Conservation (phyloP, 768 basidiomycete species). For the Agrocybe praecox region DNA sequence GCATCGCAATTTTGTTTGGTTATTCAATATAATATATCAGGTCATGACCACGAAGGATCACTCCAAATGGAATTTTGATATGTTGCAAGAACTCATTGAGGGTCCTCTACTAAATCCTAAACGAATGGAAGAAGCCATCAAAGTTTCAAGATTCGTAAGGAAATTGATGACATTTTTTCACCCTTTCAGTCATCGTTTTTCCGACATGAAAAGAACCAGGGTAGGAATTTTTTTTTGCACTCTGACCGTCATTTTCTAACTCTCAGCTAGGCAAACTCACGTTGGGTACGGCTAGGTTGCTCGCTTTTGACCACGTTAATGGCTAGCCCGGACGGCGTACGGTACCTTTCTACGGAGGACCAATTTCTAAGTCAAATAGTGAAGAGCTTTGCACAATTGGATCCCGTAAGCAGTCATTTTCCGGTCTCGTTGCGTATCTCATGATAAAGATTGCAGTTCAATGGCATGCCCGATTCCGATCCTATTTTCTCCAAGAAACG, state of each 20-base stretch:
- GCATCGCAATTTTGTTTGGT: background rate
- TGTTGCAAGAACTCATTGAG: constrained; percentile 85
- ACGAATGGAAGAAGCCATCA: constrained; percentile 93
- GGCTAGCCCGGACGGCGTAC: constrained; percentile 78
- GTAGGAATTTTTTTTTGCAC: constrained; percentile 33
- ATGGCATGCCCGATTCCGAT: constrained; percentile 70
- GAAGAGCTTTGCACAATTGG: constrained; percentile 88
- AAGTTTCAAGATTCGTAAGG: constrained; percentile 86
- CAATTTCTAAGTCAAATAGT: constrained; percentile 82
- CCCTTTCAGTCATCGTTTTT: constrained; percentile 87
- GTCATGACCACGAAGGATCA: constrained; percentile 87
- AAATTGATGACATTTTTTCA: constrained; percentile 93
- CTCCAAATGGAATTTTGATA: constrained; percentile 91
- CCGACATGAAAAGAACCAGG: constrained; percentile 73
- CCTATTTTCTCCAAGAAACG: constrained; percentile 85
- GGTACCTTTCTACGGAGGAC: constrained; percentile 82
- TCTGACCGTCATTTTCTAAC: background rate
- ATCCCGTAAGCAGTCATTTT: constrained; percentile 62
- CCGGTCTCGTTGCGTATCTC: background rate
- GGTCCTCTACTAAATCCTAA: constrained; percentile 91
- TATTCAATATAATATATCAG: constrained; percentile 33
- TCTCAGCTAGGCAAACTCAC: constrained; percentile 66
- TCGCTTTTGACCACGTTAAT: constrained; percentile 82
- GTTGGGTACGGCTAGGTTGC: constrained; percentile 88
- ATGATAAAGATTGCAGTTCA: constrained; percentile 51